A percentile compares a stretch with the other conserved stretches of the same genome.
Evolutionary conservation across 768 basidiomycete species (phyloP).

Genomic region (Lyophyllum atratum): DNA sequence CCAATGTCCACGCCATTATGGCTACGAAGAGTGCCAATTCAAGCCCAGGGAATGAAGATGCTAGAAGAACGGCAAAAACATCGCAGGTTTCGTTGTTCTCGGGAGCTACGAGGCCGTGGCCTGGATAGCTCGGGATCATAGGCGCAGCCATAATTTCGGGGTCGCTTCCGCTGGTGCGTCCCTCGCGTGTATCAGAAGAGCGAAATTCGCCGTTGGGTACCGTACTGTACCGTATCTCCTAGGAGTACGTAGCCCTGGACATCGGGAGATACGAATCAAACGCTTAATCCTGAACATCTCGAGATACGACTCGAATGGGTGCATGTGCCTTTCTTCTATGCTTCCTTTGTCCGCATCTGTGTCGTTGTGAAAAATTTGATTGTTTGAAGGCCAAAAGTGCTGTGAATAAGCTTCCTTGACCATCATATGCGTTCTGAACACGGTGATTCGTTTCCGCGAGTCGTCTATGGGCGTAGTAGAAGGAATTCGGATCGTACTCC

Average conservation of each 20-base stretch:
- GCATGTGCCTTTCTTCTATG: background rate
- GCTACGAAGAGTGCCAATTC: background rate
- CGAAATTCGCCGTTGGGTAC: constrained; percentile 9
- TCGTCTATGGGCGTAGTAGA: too few relatives aligned
- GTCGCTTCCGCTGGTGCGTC: background rate
- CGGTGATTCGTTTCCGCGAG: too few relatives aligned
- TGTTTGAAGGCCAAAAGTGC: background rate
- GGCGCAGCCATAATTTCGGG: background rate
- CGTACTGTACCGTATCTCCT: background rate
- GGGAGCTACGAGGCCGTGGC: background rate
- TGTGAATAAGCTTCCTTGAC: background rate
- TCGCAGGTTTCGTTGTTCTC: background rate
- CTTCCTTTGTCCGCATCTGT: background rate
- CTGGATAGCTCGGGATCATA: background rate
- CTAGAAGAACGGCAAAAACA: background rate
- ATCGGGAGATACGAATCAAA: background rate
- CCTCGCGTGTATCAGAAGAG: constrained; percentile 11
- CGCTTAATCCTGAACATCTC: background rate
- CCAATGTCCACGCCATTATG: background rate
- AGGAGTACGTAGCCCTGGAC: background rate
- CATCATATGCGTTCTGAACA: too few relatives aligned
- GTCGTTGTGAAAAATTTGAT: background rate
- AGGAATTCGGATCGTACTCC: background rate
- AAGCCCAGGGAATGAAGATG: background rate
- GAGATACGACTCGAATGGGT: background rate